These are phyloP conservation scores for Podospora comata DNA, from an alignment of 495 filamentous ascomycete species.

Conservation along the genomic window DNA sequence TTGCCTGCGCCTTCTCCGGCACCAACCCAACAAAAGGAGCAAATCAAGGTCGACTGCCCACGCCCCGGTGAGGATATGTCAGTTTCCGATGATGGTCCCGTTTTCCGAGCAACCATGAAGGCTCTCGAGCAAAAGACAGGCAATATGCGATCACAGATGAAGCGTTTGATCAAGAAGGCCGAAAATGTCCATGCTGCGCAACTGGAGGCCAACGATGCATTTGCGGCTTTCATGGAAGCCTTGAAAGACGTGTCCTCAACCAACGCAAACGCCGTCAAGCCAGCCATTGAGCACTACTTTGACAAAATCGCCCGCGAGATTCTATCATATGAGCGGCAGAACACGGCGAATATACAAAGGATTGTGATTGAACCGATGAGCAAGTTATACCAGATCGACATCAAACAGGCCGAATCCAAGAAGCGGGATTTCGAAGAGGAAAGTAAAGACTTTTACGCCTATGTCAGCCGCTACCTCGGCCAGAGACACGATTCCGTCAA, in stretches of 20 bases:
- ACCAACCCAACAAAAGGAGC: slow-evolving; percentile 45
- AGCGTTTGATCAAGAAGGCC: slow-evolving; percentile 88
- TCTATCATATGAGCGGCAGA: slow-evolving; percentile 77
- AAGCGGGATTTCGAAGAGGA: slow-evolving; percentile 99
- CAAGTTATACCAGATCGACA: slow-evolving; percentile 89
- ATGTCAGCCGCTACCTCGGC: slow-evolving; percentile 89
- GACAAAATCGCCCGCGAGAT: slow-evolving; percentile 95
- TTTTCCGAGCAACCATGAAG: slow-evolving; percentile 97
- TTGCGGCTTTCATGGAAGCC: slow-evolving; percentile 78
- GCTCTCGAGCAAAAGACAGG: slow-evolving; percentile 93
- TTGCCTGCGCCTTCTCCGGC: slow-evolving; percentile 32
- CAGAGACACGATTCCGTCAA: slow-evolving; percentile 94
- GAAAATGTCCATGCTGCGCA: slow-evolving; percentile 83
- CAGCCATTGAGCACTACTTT: slow-evolving; percentile 95
- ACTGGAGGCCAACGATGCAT: slow-evolving; percentile 75
- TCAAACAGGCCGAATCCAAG: slow-evolving; percentile 96
- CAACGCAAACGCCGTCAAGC: slow-evolving; percentile 92
- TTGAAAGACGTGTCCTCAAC: slow-evolving; percentile 83
- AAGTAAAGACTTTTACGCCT: slow-evolving; percentile 94
- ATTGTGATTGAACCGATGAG: slow-evolving; percentile 91
- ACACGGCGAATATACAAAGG: slow-evolving; percentile 78
- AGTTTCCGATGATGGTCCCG: slow-evolving; percentile 83
- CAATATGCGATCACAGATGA: slow-evolving; percentile 90
- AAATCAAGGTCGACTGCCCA: slow-evolving; percentile 83
- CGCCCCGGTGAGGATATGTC: slow-evolving; percentile 85